Percentiles rank a stretch among this genome's conserved stretches.
Evolutionary conservation across 371 early-diverging fungal species (phyloP).

Genomic region (Mucor mucedo): DNA sequence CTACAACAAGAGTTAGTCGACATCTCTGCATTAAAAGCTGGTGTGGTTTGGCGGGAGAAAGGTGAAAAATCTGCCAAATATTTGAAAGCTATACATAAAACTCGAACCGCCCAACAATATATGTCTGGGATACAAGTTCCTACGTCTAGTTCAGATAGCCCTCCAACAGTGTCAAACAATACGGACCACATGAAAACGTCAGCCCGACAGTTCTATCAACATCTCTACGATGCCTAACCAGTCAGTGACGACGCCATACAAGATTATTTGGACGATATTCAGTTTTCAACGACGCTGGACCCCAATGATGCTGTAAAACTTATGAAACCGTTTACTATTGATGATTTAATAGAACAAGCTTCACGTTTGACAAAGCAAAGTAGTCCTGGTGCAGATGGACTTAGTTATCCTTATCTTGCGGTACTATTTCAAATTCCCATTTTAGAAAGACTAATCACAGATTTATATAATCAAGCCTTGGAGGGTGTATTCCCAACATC

Average conservation of each 20-base stretch:
- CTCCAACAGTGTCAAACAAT: not conserved
- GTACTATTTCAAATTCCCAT: not conserved
- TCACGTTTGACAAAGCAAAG: not conserved
- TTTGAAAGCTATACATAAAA: conserved; percentile 3
- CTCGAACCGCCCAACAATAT: conserved; percentile 3
- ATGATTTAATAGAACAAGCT: not conserved
- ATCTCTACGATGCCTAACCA: not conserved
- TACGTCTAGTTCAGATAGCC: not conserved
- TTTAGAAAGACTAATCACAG: not conserved
- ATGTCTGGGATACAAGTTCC: not conserved
- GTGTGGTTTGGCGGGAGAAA: conserved; percentile 7
- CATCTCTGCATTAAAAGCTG: not conserved
- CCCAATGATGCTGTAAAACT: not conserved
- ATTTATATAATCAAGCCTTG: conserved; percentile 18
- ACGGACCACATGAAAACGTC: not conserved
- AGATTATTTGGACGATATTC: not conserved
- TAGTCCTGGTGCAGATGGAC: not conserved
- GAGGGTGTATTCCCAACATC: not conserved
- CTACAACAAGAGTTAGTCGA: conserved; percentile 5
- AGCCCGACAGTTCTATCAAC: not conserved
- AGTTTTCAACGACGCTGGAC: not conserved
- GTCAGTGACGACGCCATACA: not conserved
- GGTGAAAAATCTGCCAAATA: conserved; percentile 4
- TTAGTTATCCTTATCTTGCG: not conserved
- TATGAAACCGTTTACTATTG: not conserved